Percentiles rank a stretch among this genome's conserved stretches.
phyloP scores from a whole-genome alignment of 768 basidiomycete species.

The Rhodotorula diobovata region DNA sequence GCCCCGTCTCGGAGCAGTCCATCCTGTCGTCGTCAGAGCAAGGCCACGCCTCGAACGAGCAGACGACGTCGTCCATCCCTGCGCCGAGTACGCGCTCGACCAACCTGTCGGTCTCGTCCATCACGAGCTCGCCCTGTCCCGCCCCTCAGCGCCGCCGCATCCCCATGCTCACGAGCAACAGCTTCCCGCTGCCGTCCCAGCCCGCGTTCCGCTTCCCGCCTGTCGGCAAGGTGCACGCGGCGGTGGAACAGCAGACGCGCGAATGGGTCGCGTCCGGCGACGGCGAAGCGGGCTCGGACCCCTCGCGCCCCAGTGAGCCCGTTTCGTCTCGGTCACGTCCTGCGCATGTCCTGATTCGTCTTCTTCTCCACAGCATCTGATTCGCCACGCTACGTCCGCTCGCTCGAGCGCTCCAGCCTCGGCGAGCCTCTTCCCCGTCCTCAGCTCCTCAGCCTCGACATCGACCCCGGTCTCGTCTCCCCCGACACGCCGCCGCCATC shows the following conservation, averaged over 20 bases:
- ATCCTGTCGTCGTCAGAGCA: background rate
- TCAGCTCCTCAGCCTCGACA: background rate
- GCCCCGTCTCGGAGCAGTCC: slow-evolving; percentile 3
- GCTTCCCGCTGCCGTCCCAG: background rate
- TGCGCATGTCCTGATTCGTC: background rate
- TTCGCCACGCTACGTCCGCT: slow-evolving; percentile 28
- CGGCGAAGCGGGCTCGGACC: background rate
- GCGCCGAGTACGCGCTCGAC: slow-evolving; percentile 21
- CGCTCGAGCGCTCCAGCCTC: background rate
- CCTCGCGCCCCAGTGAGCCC: too few species aligned
- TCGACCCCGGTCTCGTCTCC: background rate
- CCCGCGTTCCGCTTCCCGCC: slow-evolving; percentile 31
- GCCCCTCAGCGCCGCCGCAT: slow-evolving; percentile 8
- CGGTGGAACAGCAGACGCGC: background rate
- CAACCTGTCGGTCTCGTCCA: slow-evolving; percentile 28
- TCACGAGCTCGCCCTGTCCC: slow-evolving; percentile 31
- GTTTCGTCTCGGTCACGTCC: background rate
- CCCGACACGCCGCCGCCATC: slow-evolving; percentile 24
- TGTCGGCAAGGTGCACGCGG: background rate
- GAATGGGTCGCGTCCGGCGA: background rate
- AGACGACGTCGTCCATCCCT: slow-evolving; percentile 5
- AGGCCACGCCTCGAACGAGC: background rate
- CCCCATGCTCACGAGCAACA: slow-evolving; percentile 26
- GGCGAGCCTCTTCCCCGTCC: background rate
- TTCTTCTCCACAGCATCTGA: background rate